phyloP scores from a whole-genome alignment of 2,329 filamentous ascomycete species.

The Trichoderma sp. region DNA sequence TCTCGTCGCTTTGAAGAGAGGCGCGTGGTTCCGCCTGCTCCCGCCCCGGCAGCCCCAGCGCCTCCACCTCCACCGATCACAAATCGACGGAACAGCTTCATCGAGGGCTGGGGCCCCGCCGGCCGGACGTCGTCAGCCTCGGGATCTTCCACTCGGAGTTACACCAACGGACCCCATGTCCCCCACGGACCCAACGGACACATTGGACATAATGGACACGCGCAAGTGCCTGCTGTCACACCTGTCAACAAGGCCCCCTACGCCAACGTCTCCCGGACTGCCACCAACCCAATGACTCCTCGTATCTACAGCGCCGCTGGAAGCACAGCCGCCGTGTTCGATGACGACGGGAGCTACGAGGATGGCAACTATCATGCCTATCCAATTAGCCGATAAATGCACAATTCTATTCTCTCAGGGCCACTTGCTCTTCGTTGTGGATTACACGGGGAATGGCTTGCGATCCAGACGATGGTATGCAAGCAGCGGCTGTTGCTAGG shows the following conservation, averaged over 20 bases:
- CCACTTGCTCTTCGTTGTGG: not conserved
- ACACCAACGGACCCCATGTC: slow-evolving; percentile 31
- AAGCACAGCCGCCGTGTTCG: slow-evolving; percentile 25
- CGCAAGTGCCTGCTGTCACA: slow-evolving; percentile 30
- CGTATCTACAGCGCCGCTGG: slow-evolving; percentile 34
- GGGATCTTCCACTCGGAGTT: slow-evolving; percentile 32
- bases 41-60: slow-evolving; percentile 3
- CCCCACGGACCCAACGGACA: slow-evolving; percentile 28
- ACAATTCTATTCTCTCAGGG: not conserved
- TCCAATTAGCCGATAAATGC: slow-evolving; percentile 38
- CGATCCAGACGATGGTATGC: not conserved
- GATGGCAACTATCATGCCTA: slow-evolving; percentile 42
- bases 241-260: slow-evolving; percentile 32
- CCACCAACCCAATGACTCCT: slow-evolving; percentile 21
- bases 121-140: slow-evolving; percentile 36
- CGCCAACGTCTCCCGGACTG: slow-evolving; percentile 37
- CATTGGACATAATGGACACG: slow-evolving; percentile 34
- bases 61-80: slow-evolving; percentile 26
- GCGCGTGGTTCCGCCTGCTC: slow-evolving; percentile 29
- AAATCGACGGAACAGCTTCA: slow-evolving; percentile 39
- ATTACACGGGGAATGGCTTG: not conserved
- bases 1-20: slow-evolving; percentile 43
- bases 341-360: slow-evolving; percentile 35
- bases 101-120: slow-evolving; percentile 39
- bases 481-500: slow-evolving; percentile 14